Evolutionary conservation across 148 eudicot species (phyloP).

Genomic region (Chenopodium suecicum): DNA sequence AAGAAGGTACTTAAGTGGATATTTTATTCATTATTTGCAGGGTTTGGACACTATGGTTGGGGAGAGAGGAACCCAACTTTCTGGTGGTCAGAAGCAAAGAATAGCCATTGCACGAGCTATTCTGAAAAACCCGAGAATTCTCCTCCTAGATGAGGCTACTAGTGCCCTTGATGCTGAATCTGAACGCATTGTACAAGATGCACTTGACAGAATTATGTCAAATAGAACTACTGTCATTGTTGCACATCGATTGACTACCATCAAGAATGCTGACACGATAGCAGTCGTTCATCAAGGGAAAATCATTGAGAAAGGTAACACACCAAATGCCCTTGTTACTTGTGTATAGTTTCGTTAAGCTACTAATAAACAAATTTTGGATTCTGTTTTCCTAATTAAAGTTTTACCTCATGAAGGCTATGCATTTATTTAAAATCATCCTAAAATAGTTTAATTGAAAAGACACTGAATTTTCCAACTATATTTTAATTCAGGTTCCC

Average conservation of each 20-base stretch:
- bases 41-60: slow-evolving; percentile 84
- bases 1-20: background rate
- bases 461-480: background rate
- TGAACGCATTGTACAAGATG: slow-evolving; percentile 81
- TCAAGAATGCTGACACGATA: slow-evolving; percentile 68
- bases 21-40: slow-evolving; percentile 21
- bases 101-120: slow-evolving; percentile 89
- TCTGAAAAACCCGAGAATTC: slow-evolving; percentile 70
- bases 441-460: background rate
- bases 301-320: slow-evolving; percentile 71
- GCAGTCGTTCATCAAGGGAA: slow-evolving; percentile 81
- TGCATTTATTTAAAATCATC: background rate
- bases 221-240: slow-evolving; percentile 79
- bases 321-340: background rate
- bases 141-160: slow-evolving; percentile 89
- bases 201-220: slow-evolving; percentile 70
- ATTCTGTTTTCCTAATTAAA: background rate
- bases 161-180: slow-evolving; percentile 92
- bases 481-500: slow-evolving; percentile 47
- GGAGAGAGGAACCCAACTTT: slow-evolving; percentile 84
- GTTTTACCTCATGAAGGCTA: background rate
- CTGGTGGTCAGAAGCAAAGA: slow-evolving; percentile 94
- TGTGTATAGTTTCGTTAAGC: background rate
- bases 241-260: slow-evolving; percentile 78
- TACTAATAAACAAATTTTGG: background rate